Evolutionary conservation across 257 asterid genomes (phyloP), one percentile per base, ranked within the genome.

Genomic region (Solanum lycopersicoides): DNA sequence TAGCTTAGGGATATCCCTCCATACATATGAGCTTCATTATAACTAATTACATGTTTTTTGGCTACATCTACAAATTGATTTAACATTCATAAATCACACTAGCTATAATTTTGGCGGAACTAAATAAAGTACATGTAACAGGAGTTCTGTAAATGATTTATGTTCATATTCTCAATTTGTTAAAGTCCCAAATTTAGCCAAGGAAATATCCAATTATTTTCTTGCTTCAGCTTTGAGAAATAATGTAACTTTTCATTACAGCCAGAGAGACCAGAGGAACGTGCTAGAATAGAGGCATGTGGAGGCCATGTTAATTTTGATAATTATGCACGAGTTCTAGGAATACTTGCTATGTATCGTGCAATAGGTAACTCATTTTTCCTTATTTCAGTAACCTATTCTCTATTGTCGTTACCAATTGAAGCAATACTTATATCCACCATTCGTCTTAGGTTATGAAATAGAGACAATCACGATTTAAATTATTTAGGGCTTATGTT

Each of bases 181-280:
- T 37, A 15, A 73, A 73, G 47, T 73, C 12, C 16, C 50, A 18
- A 35, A 73, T 37, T 11, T 73, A 37, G 82, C 47, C 21, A 23
- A 20, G 47, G 47, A n/a, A 5, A 39, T 73, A 37, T 21, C 9
- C 30, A 35, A 20, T 37, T 73, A 37, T 73, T 37, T 37, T 53
- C 63, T 53, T 20, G 30, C 50, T 73, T 6, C 82, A 21, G 47
- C 12, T 12, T 20, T 18, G 28, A 73, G 5, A 74, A 11, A 14
- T 74, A 76, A 76, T 3, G 39, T 35, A 7, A 35, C 39, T 35
- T 37, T 42, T 21, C 20, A 45, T 75, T 56, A 71, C 88, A 88
- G 90, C 88, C 90, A 6, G 88, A 88, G 30, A 71, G 85, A 66
- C 34, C 3, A 9, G 89, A 86, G 1, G 90, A 88, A 44, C 77